Evolutionary conservation across 768 basidiomycete species (phyloP), one percentile per base, ranked within the genome.

Genomic region (Rhodotorula babjevae): DNA sequence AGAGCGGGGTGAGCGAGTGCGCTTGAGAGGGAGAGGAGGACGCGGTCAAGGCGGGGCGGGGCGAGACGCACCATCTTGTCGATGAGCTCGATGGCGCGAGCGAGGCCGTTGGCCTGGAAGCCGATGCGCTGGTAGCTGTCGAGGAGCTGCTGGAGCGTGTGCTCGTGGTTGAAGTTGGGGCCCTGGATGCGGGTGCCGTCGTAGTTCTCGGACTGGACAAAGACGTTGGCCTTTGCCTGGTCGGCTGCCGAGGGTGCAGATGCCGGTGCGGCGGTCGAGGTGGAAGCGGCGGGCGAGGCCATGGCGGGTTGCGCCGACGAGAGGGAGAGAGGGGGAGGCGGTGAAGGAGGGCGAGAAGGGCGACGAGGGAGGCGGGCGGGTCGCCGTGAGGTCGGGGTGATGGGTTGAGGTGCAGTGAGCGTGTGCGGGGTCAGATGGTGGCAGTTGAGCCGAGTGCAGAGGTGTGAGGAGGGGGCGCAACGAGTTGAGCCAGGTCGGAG

Each of bases 21-120:
- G 12, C 25, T 6, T 23, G 59, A 8, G 12, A 29, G 36, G n/a
- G 55, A 16, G 50, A 42, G 18, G 27, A 25, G 25, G 25, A 23
- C 15, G 49, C 2, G 36, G 36, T 36, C 49, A 10, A 3, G 3
- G 49, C n/a, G n/a, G n/a, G n/a, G n/a, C n/a, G n/a, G n/a, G n/a
- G n/a, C n/a, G n/a, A n/a, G n/a, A n/a, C 85, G 62, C 57, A 93
- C 95, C 96, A 99, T 99, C 79, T 87, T 87, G 80, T 98, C 89
- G 40, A 98, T 90, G 64, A 96, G 89, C 42, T 90, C 86, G 57
- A 97, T 91, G 2, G 94, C 95, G 76, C 85, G 87, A 5, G 90
- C 90, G 4, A 99, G 83, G 68, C 91, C 92, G 65, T 88, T 94
- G n/a, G 96, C 96, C 81, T 99, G 96, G 79, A 98, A 99, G 29